Conservation (phyloP, 768 basidiomycete species). For the Bullera alba region DNA sequence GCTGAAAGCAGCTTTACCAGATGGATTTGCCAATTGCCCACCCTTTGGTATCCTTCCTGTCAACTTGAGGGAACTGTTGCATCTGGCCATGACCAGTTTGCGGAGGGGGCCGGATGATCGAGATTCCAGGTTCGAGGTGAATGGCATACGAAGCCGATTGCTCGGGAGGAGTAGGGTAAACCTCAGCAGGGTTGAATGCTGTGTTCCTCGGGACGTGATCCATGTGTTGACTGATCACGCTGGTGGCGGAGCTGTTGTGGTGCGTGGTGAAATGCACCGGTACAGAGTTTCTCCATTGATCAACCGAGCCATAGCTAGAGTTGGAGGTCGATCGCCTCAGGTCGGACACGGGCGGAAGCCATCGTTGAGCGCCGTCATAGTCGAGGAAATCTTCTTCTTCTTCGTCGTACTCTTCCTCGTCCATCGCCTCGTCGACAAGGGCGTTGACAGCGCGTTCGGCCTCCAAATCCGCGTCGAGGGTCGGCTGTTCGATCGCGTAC, state of each 20-base stretch:
- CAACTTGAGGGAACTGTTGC: not conserved
- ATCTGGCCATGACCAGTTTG: not conserved
- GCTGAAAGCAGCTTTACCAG: not conserved
- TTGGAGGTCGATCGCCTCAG: conserved; percentile 18
- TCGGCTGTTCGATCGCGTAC: conserved; percentile 4
- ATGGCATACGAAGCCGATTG: not conserved
- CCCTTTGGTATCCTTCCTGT: not conserved
- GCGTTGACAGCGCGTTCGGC: conserved; percentile 9
- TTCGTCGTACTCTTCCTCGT: conserved; percentile 18
- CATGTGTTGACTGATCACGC: not conserved
- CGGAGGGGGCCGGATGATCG: conserved; percentile 8
- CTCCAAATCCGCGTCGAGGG: conserved; percentile 8
- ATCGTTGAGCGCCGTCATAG: conserved; percentile 32
- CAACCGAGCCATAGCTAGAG: conserved; percentile 9
- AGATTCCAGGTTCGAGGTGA: conserved; percentile 14
- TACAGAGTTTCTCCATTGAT: not conserved
- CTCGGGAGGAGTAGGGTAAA: not conserved
- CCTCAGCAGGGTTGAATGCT: not conserved
- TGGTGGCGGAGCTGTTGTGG: not conserved
- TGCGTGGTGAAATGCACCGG: not conserved
- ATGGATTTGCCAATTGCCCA: not conserved
- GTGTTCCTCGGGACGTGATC: too few relatives aligned
- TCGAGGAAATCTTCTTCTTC: conserved; percentile 34
- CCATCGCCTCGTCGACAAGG: conserved; percentile 15
- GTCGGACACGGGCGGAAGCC: conserved; percentile 22